Conservation (phyloP, 306 rosid species). For the Herpetospermum pedunculosum region DNA sequence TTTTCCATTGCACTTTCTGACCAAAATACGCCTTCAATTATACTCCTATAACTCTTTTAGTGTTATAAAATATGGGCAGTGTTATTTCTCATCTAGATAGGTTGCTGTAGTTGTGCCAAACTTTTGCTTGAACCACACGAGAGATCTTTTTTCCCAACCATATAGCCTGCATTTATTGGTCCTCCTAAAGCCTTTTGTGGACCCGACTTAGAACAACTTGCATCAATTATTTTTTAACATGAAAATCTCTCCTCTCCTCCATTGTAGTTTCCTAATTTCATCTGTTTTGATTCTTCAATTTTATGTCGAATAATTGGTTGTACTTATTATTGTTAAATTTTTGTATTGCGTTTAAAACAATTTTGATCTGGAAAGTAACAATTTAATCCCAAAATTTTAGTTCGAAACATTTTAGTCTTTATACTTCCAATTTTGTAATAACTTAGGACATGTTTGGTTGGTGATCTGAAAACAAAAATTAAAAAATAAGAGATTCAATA, state of each 20-base stretch:
- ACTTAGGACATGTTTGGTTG: too few relatives aligned
- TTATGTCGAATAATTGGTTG: too few relatives aligned
- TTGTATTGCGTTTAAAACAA: background rate
- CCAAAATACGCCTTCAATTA: background rate
- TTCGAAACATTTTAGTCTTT: too few relatives aligned
- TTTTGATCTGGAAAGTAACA: too few relatives aligned
- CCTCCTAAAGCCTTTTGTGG: background rate
- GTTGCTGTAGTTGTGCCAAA: constrained; percentile 2
- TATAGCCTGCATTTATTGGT: background rate
- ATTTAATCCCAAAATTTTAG: too few relatives aligned
- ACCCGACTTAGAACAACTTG: background rate
- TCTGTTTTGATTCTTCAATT: too few relatives aligned
- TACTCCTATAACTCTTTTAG: background rate
- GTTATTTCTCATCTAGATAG: background rate
- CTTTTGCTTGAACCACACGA: background rate
- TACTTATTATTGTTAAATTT: too few relatives aligned
- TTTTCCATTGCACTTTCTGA: background rate
- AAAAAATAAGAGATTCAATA: too few relatives aligned
- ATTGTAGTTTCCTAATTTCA: background rate
- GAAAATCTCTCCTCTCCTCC: background rate
- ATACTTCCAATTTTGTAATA: too few relatives aligned
- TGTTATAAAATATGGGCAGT: background rate
- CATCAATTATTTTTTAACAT: background rate
- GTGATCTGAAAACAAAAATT: too few relatives aligned
- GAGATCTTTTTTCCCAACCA: background rate